Percentiles rank a stretch among this genome's conserved stretches.
These are phyloP conservation scores for Penicillium fuscoglaucum DNA, from an alignment of 2,329 filamentous ascomycete species.

Conservation along the genomic window DNA sequence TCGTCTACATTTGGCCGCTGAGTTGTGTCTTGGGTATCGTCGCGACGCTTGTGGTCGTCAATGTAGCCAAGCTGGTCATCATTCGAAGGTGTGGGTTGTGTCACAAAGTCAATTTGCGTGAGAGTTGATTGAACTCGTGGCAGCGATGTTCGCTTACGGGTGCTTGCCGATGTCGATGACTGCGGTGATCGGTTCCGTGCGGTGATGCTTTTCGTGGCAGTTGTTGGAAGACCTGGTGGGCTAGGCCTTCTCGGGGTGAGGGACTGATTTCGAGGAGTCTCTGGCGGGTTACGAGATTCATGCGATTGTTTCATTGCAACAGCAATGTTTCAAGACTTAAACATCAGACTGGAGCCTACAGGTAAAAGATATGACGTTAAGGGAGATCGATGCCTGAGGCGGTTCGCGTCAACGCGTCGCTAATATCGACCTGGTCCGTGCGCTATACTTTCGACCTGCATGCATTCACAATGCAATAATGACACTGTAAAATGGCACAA, in stretches of 20 bases:
- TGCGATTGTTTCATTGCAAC: slow-evolving; percentile 32
- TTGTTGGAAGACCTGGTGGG: slow-evolving; percentile 10
- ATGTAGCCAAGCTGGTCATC: slow-evolving; percentile 37
- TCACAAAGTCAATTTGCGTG: slow-evolving; percentile 45
- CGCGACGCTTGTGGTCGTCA: slow-evolving; percentile 15
- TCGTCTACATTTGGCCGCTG: slow-evolving; percentile 30
- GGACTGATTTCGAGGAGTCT: slow-evolving; percentile 20
- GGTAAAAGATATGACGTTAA: slow-evolving; percentile 20
- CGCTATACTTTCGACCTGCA: neutral
- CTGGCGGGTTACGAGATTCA: slow-evolving; percentile 15
- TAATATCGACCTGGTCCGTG: slow-evolving; percentile 12
- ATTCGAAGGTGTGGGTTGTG: slow-evolving; percentile 23
- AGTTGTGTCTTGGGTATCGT: slow-evolving; percentile 3
- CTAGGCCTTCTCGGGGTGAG: slow-evolving; percentile 25
- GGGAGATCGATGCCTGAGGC: slow-evolving; percentile 4
- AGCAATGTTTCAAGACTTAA: slow-evolving; percentile 12
- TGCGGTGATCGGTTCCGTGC: slow-evolving; percentile 16
- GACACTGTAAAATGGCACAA: neutral
- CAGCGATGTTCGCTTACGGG: slow-evolving; percentile 21
- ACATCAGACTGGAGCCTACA: slow-evolving; percentile 13
- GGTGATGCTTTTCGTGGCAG: slow-evolving; percentile 17
- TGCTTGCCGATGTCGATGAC: slow-evolving; percentile 21
- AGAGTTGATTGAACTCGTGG: slow-evolving; percentile 39
- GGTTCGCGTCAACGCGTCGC: slow-evolving; percentile 10
- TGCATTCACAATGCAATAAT: neutral